Conservation (phyloP, 2,329 filamentous ascomycete genomes). For the Phialophora tarda region DNA sequence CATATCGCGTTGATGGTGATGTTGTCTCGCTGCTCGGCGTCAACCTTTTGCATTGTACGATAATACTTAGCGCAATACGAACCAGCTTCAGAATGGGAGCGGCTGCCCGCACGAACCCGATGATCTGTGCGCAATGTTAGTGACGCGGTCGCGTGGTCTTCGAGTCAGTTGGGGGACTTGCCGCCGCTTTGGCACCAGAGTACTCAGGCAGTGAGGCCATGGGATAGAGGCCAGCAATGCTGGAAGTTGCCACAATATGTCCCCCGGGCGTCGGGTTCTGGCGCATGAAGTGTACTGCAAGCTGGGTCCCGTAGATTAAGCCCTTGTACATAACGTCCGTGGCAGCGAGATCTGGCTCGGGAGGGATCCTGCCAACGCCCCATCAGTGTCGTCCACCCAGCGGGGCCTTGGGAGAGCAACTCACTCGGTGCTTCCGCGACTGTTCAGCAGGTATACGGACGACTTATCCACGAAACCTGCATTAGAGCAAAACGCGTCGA, state of each 20-base stretch:
- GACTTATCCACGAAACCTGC: conserved; percentile 41
- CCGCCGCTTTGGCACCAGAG: conserved; percentile 57
- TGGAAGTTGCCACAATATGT: conserved; percentile 53
- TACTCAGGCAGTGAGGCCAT: conserved; percentile 57
- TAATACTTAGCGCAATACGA: background rate
- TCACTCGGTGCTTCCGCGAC: conserved; percentile 9
- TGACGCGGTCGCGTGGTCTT: background rate
- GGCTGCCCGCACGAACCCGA: conserved; percentile 50
- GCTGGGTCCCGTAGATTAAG: conserved; percentile 56
- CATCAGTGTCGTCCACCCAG: background rate
- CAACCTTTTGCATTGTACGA: background rate
- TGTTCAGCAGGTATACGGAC: conserved; percentile 11
- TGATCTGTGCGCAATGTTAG: conserved; percentile 14
- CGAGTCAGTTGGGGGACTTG: background rate
- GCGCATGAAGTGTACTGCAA: conserved; percentile 61
- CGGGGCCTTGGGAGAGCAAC: background rate
- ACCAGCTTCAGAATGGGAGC: conserved; percentile 48
- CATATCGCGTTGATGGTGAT: conserved; percentile 58
- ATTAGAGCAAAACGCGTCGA: conserved; percentile 59
- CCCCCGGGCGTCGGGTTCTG: conserved; percentile 54
- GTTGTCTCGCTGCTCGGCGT: conserved; percentile 49
- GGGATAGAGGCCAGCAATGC: conserved; percentile 53
- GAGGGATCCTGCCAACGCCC: conserved; percentile 44
- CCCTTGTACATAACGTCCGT: conserved; percentile 60
- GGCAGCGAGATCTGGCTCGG: conserved; percentile 52